Percentiles rank a stretch among this genome's conserved stretches.
phyloP scores from a whole-genome alignment of 1,284 basidiomycete species.

The Naganishia liquefaciens region DNA sequence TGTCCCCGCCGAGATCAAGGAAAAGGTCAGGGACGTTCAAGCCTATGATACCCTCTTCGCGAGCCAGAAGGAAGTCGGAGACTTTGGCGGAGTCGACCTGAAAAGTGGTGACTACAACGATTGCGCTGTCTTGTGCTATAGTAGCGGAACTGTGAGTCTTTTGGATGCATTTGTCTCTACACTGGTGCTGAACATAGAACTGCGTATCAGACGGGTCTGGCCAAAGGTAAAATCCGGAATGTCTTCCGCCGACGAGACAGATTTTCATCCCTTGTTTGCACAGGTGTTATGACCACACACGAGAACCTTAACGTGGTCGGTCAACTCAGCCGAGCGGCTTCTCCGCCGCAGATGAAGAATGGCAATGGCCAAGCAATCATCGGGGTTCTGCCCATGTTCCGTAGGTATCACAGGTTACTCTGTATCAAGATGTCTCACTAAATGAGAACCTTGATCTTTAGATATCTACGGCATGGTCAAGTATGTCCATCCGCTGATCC shows the following conservation, averaged over 20 bases:
- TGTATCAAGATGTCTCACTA: neutral
- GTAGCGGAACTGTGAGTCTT: conserved; percentile 39
- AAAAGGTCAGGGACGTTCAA: conserved; percentile 39
- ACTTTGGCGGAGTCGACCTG: conserved; percentile 58
- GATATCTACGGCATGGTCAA: conserved; percentile 42
- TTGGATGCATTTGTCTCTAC: neutral
- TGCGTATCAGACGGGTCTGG: conserved; percentile 15
- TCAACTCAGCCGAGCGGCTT: conserved; percentile 23
- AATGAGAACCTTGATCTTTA: conserved; percentile 50
- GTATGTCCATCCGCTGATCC: conserved; percentile 26
- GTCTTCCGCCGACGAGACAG: neutral
- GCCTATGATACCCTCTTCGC: conserved; percentile 45
- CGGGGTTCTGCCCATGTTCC: conserved; percentile 33
- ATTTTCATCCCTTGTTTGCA: neutral
- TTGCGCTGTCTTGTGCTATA: conserved; percentile 40
- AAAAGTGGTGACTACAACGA: conserved; percentile 41
- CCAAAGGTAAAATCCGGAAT: conserved; percentile 5
- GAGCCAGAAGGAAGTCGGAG: conserved; percentile 60
- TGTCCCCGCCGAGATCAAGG: conserved; percentile 17
- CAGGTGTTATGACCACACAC: conserved; percentile 28
- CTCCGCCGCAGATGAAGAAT: conserved; percentile 10
- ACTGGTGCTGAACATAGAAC: neutral
- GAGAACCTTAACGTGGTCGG: conserved; percentile 26
- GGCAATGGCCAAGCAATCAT: conserved; percentile 24
- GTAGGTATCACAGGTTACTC: conserved; percentile 59